phyloP scores from a whole-genome alignment of 2,329 filamentous ascomycete species.

The Chaetomiaceae sp. region DNA sequence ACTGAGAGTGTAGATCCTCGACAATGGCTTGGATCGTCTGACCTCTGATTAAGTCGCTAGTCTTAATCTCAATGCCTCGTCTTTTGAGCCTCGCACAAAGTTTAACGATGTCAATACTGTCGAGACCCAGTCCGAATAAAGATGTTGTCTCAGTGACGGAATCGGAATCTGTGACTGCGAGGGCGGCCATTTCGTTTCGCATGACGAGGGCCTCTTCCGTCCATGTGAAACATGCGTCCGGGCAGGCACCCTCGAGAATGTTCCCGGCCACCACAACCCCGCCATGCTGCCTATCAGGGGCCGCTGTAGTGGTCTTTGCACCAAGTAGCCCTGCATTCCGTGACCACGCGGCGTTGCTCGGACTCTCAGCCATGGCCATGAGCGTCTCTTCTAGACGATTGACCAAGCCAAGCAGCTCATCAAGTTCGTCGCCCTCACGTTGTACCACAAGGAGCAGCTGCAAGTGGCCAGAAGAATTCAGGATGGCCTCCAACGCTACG shows the following conservation, averaged over 20 bases:
- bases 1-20: slow-evolving; percentile 17
- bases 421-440: neutral
- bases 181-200: slow-evolving; percentile 53
- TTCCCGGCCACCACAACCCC: neutral
- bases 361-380: slow-evolving; percentile 20
- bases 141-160: slow-evolving; percentile 54
- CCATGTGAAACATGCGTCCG: slow-evolving; percentile 48
- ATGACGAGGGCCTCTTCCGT: slow-evolving; percentile 45
- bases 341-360: neutral
- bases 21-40: slow-evolving; percentile 62
- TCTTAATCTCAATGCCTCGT: slow-evolving; percentile 52
- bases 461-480: slow-evolving; percentile 43
- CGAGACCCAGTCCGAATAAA: slow-evolving; percentile 76
- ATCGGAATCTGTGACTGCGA: slow-evolving; percentile 49
- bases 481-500: slow-evolving; percentile 67
- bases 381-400: slow-evolving; percentile 33
- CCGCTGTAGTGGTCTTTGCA: neutral
- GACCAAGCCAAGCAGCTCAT: slow-evolving; percentile 32
- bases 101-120: slow-evolving; percentile 89
- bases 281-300: neutral
- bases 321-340: neutral
- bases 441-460: slow-evolving; percentile 53
- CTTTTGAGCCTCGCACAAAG: slow-evolving; percentile 65
- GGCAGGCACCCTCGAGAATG: neutral
- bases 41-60: slow-evolving; percentile 71